Conservation (phyloP, 345 rosid species). For the Lumnitzera littorea region DNA sequence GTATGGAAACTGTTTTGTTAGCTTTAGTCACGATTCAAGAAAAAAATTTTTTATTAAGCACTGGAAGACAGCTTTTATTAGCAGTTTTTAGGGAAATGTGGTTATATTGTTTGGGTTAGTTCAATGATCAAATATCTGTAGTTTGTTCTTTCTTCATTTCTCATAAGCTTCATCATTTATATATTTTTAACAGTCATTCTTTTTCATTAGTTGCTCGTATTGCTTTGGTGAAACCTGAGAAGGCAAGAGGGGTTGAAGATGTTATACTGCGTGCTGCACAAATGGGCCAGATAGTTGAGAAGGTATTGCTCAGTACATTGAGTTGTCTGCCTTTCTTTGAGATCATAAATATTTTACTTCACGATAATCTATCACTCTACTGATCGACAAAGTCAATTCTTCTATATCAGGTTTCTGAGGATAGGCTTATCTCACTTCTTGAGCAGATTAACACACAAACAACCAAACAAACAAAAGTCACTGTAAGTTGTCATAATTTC, state of each 20-base stretch:
- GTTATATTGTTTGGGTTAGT: no score
- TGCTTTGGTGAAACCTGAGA: slow-evolving; percentile 97
- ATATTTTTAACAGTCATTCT: background rate
- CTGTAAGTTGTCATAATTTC: slow-evolving; percentile 31
- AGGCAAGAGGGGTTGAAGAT: slow-evolving; percentile 93
- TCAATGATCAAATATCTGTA: no score
- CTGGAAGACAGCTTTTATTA: no score
- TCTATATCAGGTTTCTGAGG: slow-evolving; percentile 67
- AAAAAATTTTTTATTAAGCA: no score
- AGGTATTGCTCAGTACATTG: slow-evolving; percentile 32
- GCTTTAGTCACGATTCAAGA: no score
- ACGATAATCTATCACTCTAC: no score
- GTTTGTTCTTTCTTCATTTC: no score
- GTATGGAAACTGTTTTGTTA: no score
- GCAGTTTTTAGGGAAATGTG: no score
- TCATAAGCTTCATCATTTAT: no score
- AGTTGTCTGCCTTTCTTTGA: no score
- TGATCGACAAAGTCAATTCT: background rate
- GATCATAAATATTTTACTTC: no score
- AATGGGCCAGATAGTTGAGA: slow-evolving; percentile 87
- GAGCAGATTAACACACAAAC: slow-evolving; percentile 95
- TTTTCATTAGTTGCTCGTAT: slow-evolving; percentile 65
- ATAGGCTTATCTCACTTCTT: slow-evolving; percentile 74
- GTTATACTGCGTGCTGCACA: slow-evolving; percentile 83
- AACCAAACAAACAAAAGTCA: slow-evolving; percentile 85